These are phyloP conservation scores for Trichoderma brevicompactum DNA, from an alignment of 2,329 filamentous ascomycete genomes.

Conservation along the genomic window DNA sequence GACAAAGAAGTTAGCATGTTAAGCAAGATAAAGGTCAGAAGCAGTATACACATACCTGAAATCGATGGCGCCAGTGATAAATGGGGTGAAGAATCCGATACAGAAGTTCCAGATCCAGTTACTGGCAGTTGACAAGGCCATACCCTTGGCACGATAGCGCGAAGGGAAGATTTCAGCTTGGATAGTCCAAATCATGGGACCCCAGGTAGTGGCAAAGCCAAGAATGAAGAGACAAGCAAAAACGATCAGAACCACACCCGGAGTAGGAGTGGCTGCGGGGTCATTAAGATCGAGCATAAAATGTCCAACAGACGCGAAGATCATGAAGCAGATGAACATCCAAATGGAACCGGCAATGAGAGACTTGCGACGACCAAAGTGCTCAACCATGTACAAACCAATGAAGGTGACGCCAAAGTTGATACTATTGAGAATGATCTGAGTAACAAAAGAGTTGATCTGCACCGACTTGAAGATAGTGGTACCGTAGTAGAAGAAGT, in stretches of 20 bases:
- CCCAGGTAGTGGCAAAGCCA: constrained; percentile 70
- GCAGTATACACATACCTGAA: constrained; percentile 54
- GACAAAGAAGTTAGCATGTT: too few relatives aligned
- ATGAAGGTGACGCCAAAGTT: constrained; percentile 70
- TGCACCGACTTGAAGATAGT: constrained; percentile 53
- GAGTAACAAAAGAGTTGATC: constrained; percentile 66
- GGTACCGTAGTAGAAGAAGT: constrained; percentile 68
- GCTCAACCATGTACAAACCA: constrained; percentile 72
- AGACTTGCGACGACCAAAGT: constrained; percentile 66
- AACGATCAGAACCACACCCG: constrained; percentile 65
- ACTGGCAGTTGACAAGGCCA: constrained; percentile 63
- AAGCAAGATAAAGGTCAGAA: too few relatives aligned
- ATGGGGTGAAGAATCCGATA: constrained; percentile 77
- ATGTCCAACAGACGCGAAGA: constrained; percentile 59
- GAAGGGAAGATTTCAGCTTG: constrained; percentile 68
- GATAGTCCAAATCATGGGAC: constrained; percentile 67
- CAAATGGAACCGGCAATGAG: constrained; percentile 66
- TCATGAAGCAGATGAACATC: constrained; percentile 64
- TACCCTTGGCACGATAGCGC: constrained; percentile 63
- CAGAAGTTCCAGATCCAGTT: constrained; percentile 78
- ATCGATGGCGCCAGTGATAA: constrained; percentile 72
- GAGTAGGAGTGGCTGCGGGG: constrained; percentile 44
- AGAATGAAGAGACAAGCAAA: constrained; percentile 68
- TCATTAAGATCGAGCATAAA: constrained; percentile 48
- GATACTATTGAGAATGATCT: constrained; percentile 69